Base-by-base conservation (phyloP, 2,329 filamentous ascomycete genomes). In the Chrysoporthe cubensis region DNA sequence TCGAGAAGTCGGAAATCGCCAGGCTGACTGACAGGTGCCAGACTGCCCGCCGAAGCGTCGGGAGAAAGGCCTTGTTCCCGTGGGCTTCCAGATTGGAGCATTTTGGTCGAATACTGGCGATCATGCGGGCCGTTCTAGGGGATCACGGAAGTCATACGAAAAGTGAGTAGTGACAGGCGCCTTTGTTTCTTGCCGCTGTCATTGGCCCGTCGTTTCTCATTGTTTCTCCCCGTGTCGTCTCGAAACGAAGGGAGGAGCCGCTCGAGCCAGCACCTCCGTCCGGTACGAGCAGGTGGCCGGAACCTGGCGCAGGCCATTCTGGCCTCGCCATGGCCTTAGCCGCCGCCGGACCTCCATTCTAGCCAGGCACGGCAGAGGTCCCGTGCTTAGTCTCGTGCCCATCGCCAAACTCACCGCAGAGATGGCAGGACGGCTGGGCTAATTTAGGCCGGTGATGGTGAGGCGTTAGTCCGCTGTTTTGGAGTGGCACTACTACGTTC, bases 381-480 rank as follows among this genome's bases (percentile, higher is more conserved):
- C 40, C 46, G 50, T 37, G 9, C 26, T 26, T n/a, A 54, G 54
- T 18, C 50, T 34, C 26, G 21, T 32, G 50, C 26, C 13, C 26
- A 54, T 54, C 50, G 32, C 50, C 11, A 32, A 13, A 32, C 26
- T 21, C 26, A 32, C 14, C 7, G 50, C 50, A 52, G 11, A 16
- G 50, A 32, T 32, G 50, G 26, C 50, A 52, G 50, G 40, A 32
- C 26, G 50, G 50, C 50, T 32, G 50, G 26, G 26, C 50, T 54
- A 54, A 21, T 54, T 54, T 54, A 54, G 48, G 57, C 26, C 60
- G 54, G 46, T 43, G 64, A 69, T 69, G 64, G 54, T 69, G 67
- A 66, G 64, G 67, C 64, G 62, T 66, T 64, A 69, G 67, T 64
- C 44, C 66, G 37, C 54, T 63, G 14, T 64, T 50, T 65, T 50